These are phyloP conservation scores for Quillaja saponaria DNA, from an alignment of 306 rosid species.

Conservation along the genomic window DNA sequence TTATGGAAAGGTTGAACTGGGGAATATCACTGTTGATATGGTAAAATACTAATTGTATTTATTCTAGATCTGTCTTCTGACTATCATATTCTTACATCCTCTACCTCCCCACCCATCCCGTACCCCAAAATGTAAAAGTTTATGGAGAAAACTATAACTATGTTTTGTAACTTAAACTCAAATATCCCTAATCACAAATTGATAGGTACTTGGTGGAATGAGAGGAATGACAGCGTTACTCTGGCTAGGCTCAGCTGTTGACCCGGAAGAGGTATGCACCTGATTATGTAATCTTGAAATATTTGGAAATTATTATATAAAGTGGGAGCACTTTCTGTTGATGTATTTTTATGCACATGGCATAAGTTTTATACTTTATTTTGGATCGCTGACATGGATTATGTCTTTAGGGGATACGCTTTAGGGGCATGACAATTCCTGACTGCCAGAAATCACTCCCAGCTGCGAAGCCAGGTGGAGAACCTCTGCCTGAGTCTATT, in stretches of 20 bases:
- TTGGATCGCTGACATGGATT: conserved; percentile 4
- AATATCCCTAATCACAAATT: conserved; percentile 22
- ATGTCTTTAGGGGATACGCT: conserved; percentile 58
- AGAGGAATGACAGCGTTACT: conserved; percentile 97
- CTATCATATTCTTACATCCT: conserved; percentile 5
- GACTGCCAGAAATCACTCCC: conserved; percentile 61
- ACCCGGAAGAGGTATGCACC: conserved; percentile 87
- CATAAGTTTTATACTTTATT: no score
- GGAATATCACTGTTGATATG: conserved; percentile 89
- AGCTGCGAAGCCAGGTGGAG: conserved; percentile 57
- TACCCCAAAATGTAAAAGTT: neutral
- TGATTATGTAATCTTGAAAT: conserved; percentile 25
- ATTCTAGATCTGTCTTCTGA: neutral
- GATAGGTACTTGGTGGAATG: conserved; percentile 96
- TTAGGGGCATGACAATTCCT: conserved; percentile 56
- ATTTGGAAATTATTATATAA: conserved; percentile 18
- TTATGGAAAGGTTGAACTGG: conserved; percentile 81
- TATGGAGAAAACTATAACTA: conserved; percentile 13
- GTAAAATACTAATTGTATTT: conserved; percentile 37
- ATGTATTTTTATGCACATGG: no score
- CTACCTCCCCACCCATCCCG: neutral
- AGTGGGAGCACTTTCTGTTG: neutral
- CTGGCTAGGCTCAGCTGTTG: conserved; percentile 95
- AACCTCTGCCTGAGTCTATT: conserved; percentile 66
- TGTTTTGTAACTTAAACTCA: conserved; percentile 28